Evolutionary conservation across 345 rosid genomes (phyloP).

Genomic region (Eucalyptus polyanthemos): DNA sequence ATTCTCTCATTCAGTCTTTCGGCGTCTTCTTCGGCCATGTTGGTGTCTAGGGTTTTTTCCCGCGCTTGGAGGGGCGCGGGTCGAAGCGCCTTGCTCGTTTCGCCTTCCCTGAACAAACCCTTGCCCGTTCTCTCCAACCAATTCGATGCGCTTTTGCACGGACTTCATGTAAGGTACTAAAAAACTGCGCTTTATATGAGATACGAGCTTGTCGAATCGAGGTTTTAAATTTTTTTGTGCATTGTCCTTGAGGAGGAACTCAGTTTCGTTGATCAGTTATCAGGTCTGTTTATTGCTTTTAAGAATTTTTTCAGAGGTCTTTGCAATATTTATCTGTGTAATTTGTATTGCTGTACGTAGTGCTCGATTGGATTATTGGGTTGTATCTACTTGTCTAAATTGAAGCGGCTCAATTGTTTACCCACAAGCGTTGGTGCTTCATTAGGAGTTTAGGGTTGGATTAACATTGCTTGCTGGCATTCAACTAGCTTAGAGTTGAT

Average conservation of each 20-base stretch:
- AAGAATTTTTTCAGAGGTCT: neutral
- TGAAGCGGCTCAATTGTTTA: neutral
- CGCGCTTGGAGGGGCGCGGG: slow-evolving; percentile 37
- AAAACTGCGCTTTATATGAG: neutral
- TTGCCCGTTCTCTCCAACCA: slow-evolving; percentile 16
- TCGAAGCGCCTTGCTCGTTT: slow-evolving; percentile 29
- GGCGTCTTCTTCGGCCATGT: slow-evolving; percentile 8
- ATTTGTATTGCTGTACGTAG: neutral
- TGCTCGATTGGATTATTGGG: neutral
- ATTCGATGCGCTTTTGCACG: slow-evolving; percentile 20
- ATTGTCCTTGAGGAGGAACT: neutral
- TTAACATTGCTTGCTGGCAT: slow-evolving; percentile 9
- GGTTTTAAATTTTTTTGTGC: neutral
- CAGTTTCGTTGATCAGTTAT: neutral
- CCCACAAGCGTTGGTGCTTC: neutral
- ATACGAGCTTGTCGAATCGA: neutral
- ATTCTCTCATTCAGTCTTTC: neutral
- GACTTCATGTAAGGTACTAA: slow-evolving; percentile 24
- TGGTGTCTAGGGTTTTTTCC: slow-evolving; percentile 41
- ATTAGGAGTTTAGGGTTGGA: slow-evolving; percentile 2
- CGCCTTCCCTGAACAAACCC: slow-evolving; percentile 21
- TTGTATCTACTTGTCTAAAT: neutral
- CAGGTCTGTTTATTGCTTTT: neutral
- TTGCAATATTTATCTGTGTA: neutral
- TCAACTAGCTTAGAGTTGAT: slow-evolving; percentile 15